Evolutionary conservation across 2,329 filamentous ascomycete genomes (phyloP).

Genomic region (Coniella vitis): DNA sequence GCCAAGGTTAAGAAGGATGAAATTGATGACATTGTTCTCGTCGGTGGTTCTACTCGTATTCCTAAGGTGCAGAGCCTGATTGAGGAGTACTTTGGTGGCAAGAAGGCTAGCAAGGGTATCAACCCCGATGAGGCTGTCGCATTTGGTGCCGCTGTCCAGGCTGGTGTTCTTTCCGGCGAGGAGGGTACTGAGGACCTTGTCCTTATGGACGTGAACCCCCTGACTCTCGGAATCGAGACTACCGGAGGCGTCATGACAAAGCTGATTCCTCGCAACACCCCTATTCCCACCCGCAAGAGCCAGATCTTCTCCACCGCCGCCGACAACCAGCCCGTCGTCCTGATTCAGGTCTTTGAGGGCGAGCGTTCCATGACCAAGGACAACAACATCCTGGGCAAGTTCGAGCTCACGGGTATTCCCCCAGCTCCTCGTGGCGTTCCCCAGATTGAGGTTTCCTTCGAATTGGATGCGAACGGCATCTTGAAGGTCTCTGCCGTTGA

Average conservation of each 20-base stretch:
- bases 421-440: conserved; percentile 93
- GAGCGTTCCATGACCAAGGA: conserved; percentile 93
- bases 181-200: conserved; percentile 73
- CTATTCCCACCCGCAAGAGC: conserved; percentile 92
- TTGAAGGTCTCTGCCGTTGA: conserved; percentile 93
- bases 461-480: conserved; percentile 97
- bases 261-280: conserved; percentile 89
- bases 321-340: conserved; percentile 91
- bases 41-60: conserved; percentile 98
- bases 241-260: conserved; percentile 97
- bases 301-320: conserved; percentile 97
- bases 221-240: conserved; percentile 95
- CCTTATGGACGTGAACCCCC: conserved; percentile 95
- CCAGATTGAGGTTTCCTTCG: conserved; percentile 96
- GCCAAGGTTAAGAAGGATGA: conserved; percentile 95
- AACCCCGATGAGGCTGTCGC: conserved; percentile 99
- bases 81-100: conserved; percentile 90
- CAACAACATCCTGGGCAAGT: conserved; percentile 96
- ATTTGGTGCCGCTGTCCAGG: conserved; percentile 95
- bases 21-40: conserved; percentile 92
- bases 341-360: conserved; percentile 94
- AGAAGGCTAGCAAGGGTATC: conserved; percentile 98
- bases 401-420: conserved; percentile 93
- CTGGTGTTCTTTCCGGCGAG: conserved; percentile 88
- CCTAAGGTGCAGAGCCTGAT: conserved; percentile 93